phyloP scores from a whole-genome alignment of 1,139 yeast genomes.

The Meyerozyma elateridarum region DNA sequence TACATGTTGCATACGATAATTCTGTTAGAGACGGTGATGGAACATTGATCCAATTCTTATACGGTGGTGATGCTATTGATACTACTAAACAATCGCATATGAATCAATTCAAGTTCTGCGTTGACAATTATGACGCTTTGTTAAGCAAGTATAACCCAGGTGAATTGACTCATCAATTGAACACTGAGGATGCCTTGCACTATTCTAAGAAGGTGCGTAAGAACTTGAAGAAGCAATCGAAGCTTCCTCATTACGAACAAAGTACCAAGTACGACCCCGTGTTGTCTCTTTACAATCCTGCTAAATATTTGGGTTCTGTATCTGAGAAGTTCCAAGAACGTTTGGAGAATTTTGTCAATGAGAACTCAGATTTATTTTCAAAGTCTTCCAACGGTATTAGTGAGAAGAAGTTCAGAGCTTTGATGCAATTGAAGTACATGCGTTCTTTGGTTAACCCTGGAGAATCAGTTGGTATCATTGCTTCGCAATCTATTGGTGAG shows the following conservation, averaged over 20 bases:
- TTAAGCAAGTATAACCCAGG: conserved; percentile 86
- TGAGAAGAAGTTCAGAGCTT: conserved; percentile 87
- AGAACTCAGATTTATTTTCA: conserved; percentile 51
- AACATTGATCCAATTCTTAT: conserved; percentile 85
- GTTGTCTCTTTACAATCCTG: conserved; percentile 78
- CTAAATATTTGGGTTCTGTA: conserved; percentile 87
- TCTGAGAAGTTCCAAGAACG: conserved; percentile 84
- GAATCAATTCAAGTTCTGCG: conserved; percentile 90
- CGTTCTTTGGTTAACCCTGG: conserved; percentile 93
- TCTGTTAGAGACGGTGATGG: conserved; percentile 97
- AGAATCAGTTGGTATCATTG: conserved; percentile 97
- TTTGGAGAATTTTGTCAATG: conserved; percentile 63
- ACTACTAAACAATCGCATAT: conserved; percentile 92
- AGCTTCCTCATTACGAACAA: conserved; percentile 61
- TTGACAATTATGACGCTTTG: conserved; percentile 84
- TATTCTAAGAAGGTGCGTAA: conserved; percentile 83
- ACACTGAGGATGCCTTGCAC: conserved; percentile 73
- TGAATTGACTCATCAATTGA: conserved; percentile 60
- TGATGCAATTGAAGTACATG: conserved; percentile 98
- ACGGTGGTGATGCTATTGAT: conserved; percentile 97
- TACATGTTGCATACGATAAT: conserved; percentile 89
- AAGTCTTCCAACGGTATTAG: conserved; percentile 50
- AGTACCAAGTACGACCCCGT: conserved; percentile 80
- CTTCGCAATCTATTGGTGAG: conserved; percentile 98
- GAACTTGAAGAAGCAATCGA: conserved; percentile 60